Percentiles rank a stretch among this genome's conserved stretches.
Conservation (phyloP, 2,329 filamentous ascomycete species). For the Celoporthe dispersa region DNA sequence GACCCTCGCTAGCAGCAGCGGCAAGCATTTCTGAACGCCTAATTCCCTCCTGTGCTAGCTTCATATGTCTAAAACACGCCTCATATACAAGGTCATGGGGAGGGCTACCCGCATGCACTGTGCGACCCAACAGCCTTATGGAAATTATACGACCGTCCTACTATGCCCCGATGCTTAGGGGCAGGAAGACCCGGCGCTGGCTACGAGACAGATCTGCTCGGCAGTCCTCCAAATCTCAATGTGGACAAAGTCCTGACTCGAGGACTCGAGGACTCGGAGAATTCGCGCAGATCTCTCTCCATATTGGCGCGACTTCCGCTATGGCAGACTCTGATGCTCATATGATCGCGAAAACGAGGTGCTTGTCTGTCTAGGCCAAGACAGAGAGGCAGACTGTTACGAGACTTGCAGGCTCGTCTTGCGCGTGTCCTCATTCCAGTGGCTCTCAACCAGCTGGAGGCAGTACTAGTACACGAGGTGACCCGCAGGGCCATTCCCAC, state of each 20-base stretch:
- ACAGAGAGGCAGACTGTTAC: neutral
- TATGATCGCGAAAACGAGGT: neutral
- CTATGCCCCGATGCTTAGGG: neutral
- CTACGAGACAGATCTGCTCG: neutral
- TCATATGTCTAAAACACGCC: conserved; percentile 27
- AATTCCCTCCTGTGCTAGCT: conserved; percentile 9
- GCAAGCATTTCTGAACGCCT: neutral
- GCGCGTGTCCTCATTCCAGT: neutral
- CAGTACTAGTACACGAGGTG: neutral
- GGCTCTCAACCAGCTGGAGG: neutral
- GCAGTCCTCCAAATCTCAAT: neutral
- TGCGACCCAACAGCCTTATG: conserved; percentile 14
- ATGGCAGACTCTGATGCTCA: neutral
- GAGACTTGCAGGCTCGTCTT: neutral
- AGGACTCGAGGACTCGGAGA: conserved; percentile 11
- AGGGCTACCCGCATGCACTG: conserved; percentile 25
- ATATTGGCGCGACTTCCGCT: neutral
- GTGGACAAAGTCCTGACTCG: neutral
- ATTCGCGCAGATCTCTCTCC: conserved; percentile 6
- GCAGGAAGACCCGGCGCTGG: neutral
- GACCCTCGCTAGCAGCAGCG: neutral
- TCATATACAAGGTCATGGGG: conserved; percentile 17
- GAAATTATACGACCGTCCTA: neutral
- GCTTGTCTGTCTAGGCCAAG: neutral
- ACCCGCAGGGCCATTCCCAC: neutral